Evolutionary conservation across 1,284 basidiomycete species (phyloP).

Genomic region (Singerocomus inundabilis): DNA sequence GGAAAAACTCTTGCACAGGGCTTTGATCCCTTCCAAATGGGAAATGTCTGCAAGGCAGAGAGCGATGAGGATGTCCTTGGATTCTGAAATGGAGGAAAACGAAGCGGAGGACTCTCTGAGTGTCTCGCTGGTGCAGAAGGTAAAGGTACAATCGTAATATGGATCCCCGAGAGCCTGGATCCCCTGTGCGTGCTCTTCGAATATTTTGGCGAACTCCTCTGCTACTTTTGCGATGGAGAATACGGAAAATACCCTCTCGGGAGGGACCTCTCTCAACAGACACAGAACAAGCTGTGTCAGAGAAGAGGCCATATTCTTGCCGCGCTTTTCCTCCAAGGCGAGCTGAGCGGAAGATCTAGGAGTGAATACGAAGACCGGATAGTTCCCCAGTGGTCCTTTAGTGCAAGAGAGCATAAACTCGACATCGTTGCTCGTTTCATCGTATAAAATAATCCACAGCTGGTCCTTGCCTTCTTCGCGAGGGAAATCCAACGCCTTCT

Average conservation of each 20-base stretch:
- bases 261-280: conserved; percentile 31
- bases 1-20: conserved; percentile 57
- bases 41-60: conserved; percentile 43
- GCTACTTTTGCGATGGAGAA: conserved; percentile 57
- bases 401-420: conserved; percentile 62
- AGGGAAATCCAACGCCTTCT: conserved; percentile 23
- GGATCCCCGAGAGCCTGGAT: conserved; percentile 36
- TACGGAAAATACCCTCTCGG: conserved; percentile 59
- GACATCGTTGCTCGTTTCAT: conserved; percentile 33
- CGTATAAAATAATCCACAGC: conserved; percentile 50
- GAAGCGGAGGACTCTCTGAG: conserved; percentile 35
- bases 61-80: conserved; percentile 31
- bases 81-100: conserved; percentile 16
- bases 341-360: conserved; percentile 36
- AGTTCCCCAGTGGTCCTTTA: conserved; percentile 48
- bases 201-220: conserved; percentile 45
- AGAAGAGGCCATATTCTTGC: conserved; percentile 35
- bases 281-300: conserved; percentile 36
- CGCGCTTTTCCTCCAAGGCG: conserved; percentile 11
- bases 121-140: conserved; percentile 49
- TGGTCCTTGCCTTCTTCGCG: conserved; percentile 36
- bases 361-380: conserved; percentile 57
- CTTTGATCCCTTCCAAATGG: conserved; percentile 46
- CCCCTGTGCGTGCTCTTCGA: conserved; percentile 37
- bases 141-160: conserved; percentile 64